A percentile compares a stretch with the other conserved stretches of the same genome.
Evolutionary conservation across 192 early-diverging fungal genomes (phyloP).

Genomic region (Fimicolochytrium jonesii): DNA sequence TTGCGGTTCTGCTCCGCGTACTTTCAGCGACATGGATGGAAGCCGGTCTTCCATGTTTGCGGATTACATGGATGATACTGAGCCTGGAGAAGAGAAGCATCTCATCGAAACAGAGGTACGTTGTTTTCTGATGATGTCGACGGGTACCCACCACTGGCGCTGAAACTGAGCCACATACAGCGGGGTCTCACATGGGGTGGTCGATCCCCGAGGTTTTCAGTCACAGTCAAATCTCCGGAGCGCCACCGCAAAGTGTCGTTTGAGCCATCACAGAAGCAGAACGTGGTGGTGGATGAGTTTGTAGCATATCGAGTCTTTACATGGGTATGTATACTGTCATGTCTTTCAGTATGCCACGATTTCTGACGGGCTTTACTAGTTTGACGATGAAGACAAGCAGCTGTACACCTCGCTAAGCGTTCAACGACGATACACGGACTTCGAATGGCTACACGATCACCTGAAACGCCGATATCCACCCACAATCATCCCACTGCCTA

Average conservation of each 20-base stretch:
- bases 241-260: constrained; percentile 14
- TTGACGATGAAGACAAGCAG: constrained; percentile 1
- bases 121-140: neutral
- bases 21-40: constrained; percentile 4
- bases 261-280: neutral
- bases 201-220: neutral
- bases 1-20: neutral
- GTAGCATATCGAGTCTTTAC: constrained; percentile 11
- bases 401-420: constrained; percentile 9
- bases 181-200: constrained; percentile 3
- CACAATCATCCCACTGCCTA: constrained; percentile 3
- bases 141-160: too few species aligned
- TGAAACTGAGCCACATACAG: too few species aligned
- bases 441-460: constrained; percentile 21
- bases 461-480: constrained; percentile 16
- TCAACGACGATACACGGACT: constrained; percentile 22
- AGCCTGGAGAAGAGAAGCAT: too few species aligned
- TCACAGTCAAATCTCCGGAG: constrained; percentile 14
- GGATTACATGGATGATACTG: too few species aligned
- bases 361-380: neutral
- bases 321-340: constrained; percentile 11
- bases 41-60: too few species aligned
- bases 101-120: too few species aligned
- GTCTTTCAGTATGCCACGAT: neutral
- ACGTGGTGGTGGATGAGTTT: constrained; percentile 19